Conservation (phyloP, 2,329 filamentous ascomycete genomes). For the Nannizziopsis arthrosporioides region DNA sequence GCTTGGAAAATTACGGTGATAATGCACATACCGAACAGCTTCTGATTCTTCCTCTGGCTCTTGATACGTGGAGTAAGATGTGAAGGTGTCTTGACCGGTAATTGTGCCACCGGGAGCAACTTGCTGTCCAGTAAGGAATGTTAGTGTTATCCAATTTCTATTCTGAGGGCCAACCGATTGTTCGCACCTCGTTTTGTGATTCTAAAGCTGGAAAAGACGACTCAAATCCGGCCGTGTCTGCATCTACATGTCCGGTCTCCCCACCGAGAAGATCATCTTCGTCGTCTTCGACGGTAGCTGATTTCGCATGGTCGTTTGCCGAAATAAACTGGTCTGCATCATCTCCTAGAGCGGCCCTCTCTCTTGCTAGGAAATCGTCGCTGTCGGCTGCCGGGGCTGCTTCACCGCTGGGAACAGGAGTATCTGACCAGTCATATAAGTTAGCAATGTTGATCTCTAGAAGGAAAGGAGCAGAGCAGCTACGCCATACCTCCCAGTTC, state of each 20-base stretch:
- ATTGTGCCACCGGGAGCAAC: conserved; percentile 68
- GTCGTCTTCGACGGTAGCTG: conserved; percentile 51
- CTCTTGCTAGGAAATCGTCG: conserved; percentile 81
- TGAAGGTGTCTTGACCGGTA: conserved; percentile 56
- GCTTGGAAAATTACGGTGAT: not conserved
- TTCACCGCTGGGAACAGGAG: conserved; percentile 13
- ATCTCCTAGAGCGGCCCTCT: conserved; percentile 80
- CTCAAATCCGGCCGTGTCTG: conserved; percentile 58
- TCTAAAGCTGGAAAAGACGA: conserved; percentile 81
- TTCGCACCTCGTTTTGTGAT: conserved; percentile 55
- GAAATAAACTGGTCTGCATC: conserved; percentile 85
- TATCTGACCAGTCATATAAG: conserved; percentile 21
- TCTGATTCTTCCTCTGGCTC: conserved; percentile 71
- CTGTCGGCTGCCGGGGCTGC: conserved; percentile 34
- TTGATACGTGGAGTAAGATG: conserved; percentile 43
- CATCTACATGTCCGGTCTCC: conserved; percentile 23
- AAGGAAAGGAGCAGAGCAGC: not conserved
- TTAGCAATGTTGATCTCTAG: not conserved
- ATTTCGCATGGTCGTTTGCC: conserved; percentile 51
- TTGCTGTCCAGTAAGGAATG: conserved; percentile 37
- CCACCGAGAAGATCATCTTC: conserved; percentile 59
- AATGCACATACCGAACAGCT: conserved; percentile 50
- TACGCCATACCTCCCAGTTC: conserved; percentile 43
- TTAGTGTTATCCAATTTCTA: not conserved
- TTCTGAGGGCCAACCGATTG: not conserved